Evolutionary conservation across 1,284 basidiomycete species (phyloP), one percentile per base, ranked within the genome.

Genomic region (Puccinia hordei): DNA sequence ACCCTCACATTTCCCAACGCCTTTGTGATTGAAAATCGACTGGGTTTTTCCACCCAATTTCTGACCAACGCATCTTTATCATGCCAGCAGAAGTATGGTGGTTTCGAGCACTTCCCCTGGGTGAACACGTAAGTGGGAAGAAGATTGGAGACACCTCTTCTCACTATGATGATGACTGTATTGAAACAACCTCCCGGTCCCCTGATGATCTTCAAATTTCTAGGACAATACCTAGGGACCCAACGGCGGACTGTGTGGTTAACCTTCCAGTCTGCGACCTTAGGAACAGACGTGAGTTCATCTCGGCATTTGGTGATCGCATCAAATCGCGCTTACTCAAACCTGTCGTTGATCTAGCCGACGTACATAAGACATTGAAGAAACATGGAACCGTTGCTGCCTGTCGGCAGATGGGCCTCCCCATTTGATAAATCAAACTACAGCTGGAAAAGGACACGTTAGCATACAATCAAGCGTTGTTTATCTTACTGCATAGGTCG

Each of bases 201-300:
- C 17, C 5, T 53, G 17, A 19, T 19, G 51, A 12, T 19, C 5
- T 53, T 53, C 51, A n/a, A 41, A 46, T 22, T 44, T 0, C 10
- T 27, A 79, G 76, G 13, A 69, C 63, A 17, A 53, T 79, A 41
- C 76, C 76, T 10, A 24, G 66, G 55, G 76, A 79, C 55, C 76
- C 76, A 0, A 46, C 35, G 22, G 49, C 76, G 10, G 76, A 79
- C 59, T 79, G 76, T 46, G 66, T 79, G 19, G 55, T 79, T 12
- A 79, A 79, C 55, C 66, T 79, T 15, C 76, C 76, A 17, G 76
- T 79, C n/a, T 79, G 76, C 59, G 76, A 79, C 55, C 57, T 49
- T 33, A 38, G 76, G 44, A 55, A 55, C 38, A 57, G 55, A 61
- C 41, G 76, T 79, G 22, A 46, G 68, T 71, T 22, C n/a, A n/a